Evolutionary conservation across 148 eudicot genomes (phyloP).

Genomic region (Pouteria glomerata): DNA sequence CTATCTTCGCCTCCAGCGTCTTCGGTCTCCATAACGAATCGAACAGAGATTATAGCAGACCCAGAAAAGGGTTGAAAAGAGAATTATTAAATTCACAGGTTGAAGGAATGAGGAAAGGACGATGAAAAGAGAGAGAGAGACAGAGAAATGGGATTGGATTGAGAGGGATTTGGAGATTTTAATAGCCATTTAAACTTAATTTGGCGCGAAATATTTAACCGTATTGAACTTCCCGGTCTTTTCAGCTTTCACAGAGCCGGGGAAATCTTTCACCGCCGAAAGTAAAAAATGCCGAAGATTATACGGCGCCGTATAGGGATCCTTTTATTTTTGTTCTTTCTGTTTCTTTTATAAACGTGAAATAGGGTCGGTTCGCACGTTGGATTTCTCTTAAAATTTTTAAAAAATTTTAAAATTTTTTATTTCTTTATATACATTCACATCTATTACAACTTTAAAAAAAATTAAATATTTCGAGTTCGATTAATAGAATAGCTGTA

Average conservation of each 20-base stretch:
- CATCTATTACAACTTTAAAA: too few species aligned
- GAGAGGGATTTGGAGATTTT: neutral
- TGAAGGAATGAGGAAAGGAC: neutral
- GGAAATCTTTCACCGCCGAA: too few species aligned
- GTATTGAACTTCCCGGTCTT: neutral
- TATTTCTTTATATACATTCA: too few species aligned
- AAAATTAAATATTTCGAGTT: too few species aligned
- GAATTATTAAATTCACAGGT: neutral
- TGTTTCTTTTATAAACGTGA: too few species aligned
- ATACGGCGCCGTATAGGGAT: too few species aligned
- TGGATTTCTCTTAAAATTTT: too few species aligned
- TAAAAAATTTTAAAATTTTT: too few species aligned
- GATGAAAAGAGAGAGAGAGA: neutral
- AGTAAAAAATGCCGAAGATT: too few species aligned
- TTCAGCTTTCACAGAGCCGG: neutral
- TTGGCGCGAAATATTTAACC: slow-evolving; percentile 12
- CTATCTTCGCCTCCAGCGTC: slow-evolving; percentile 2
- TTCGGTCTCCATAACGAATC: slow-evolving; percentile 7
- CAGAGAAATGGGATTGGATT: neutral
- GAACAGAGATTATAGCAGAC: neutral
- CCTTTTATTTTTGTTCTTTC: too few species aligned
- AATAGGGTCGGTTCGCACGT: too few species aligned
- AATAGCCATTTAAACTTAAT: neutral
- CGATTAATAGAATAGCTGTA: too few species aligned
- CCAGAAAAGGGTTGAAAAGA: neutral